phyloP scores from a whole-genome alignment of 495 filamentous ascomycete genomes.

The Entonaema liquescens region DNA sequence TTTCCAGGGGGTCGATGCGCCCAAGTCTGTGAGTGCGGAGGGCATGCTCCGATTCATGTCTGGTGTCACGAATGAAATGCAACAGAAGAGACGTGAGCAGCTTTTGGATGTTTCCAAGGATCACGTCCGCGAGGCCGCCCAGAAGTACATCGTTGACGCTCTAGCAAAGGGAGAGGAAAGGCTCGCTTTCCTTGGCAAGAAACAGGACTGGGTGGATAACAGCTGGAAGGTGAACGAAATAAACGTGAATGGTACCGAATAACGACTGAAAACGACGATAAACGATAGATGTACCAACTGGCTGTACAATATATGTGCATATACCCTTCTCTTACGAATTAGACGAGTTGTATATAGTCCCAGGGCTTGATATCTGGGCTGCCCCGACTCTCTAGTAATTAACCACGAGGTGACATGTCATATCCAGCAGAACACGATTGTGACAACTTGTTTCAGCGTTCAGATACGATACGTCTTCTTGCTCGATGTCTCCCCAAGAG shows the following conservation, averaged over 20 bases:
- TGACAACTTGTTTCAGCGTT: conserved; percentile 43
- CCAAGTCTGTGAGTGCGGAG: conserved; percentile 84
- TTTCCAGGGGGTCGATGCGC: conserved; percentile 96
- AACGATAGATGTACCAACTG: conserved; percentile 32
- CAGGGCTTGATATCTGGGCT: neutral
- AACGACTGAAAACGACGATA: conserved; percentile 13
- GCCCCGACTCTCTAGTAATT: neutral
- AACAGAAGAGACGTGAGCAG: conserved; percentile 82
- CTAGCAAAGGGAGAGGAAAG: conserved; percentile 60
- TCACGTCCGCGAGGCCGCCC: conserved; percentile 81
- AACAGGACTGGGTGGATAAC: conserved; percentile 75
- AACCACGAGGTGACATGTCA: neutral
- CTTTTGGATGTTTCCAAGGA: conserved; percentile 86
- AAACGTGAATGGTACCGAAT: conserved; percentile 55
- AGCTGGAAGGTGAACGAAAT: conserved; percentile 63
- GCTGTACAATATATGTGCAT: conserved; percentile 51
- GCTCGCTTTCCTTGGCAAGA: conserved; percentile 83
- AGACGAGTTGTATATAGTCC: conserved; percentile 29
- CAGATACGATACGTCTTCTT: conserved; percentile 63
- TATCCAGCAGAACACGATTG: neutral
- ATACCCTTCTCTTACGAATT: conserved; percentile 54
- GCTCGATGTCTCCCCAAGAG: conserved; percentile 40
- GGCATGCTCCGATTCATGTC: conserved; percentile 86
- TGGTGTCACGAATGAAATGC: conserved; percentile 88
- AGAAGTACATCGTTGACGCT: conserved; percentile 81